phyloP scores from a whole-genome alignment of 495 filamentous ascomycete genomes.

The Sporormia fimetaria region DNA sequence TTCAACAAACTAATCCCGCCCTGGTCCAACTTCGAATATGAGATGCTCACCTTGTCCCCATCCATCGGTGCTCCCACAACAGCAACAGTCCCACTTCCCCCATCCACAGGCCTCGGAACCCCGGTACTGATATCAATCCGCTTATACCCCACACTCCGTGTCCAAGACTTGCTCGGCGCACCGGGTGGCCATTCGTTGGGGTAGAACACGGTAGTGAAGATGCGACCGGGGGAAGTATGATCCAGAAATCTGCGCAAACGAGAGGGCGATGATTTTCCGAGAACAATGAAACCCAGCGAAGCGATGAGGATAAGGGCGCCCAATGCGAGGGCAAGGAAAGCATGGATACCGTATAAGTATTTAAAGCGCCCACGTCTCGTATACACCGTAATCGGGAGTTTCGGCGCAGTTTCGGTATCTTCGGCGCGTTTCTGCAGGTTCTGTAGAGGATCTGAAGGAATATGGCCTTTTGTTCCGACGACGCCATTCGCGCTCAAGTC shows the following conservation, averaged over 20 bases:
- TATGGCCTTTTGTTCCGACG: constrained; percentile 29
- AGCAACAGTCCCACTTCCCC: no score
- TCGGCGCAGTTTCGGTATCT: neutral
- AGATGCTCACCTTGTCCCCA: no score
- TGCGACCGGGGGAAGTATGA: constrained; percentile 22
- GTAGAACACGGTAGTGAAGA: constrained; percentile 18
- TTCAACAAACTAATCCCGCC: no score
- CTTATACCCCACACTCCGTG: constrained; percentile 1
- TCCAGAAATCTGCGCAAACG: constrained; percentile 17
- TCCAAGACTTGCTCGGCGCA: constrained; percentile 1
- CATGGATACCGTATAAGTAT: constrained; percentile 32
- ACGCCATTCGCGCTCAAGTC: constrained; percentile 33
- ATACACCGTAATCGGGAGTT: constrained; percentile 26
- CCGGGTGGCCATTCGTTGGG: constrained; percentile 5
- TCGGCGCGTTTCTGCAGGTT: constrained; percentile 1
- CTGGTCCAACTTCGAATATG: no score
- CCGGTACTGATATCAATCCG: constrained; percentile 2
- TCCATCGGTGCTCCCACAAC: no score
- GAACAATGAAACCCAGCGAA: constrained; percentile 8
- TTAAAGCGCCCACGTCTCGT: constrained; percentile 28
- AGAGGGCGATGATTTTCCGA: constrained; percentile 6
- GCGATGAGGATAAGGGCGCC: constrained; percentile 1
- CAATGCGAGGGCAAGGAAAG: constrained; percentile 20
- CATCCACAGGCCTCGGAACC: no score
- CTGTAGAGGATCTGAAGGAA: neutral